Conservation (phyloP, 805 yeast genomes). For the Ascoidea tarda region DNA sequence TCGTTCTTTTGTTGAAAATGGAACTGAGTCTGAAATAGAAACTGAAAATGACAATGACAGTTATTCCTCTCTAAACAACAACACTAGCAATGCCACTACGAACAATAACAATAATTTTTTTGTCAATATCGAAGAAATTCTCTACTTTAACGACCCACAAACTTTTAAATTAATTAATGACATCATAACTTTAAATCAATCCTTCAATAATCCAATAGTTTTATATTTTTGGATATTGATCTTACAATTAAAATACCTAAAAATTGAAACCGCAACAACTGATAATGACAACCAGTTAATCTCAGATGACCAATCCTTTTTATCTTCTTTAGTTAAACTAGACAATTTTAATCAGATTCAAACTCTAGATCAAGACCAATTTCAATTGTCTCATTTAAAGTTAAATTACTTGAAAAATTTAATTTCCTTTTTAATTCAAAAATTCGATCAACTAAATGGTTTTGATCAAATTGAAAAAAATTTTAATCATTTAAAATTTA, state of each 20-base stretch:
- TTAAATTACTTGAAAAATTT: constrained; percentile 3
- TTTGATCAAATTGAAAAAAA: constrained; percentile 30
- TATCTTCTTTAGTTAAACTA: constrained; percentile 6
- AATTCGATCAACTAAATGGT: constrained; percentile 25
- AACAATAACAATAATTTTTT: constrained; percentile 19
- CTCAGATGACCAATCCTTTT: not conserved
- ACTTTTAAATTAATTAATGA: constrained; percentile 27
- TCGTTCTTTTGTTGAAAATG: too few species aligned
- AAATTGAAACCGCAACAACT: constrained; percentile 25
- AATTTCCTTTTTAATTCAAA: constrained; percentile 7
- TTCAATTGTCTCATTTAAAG: not conserved
- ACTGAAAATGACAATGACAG: too few species aligned
- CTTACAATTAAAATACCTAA: constrained; percentile 33
- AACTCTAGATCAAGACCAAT: constrained; percentile 4
- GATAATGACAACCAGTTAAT: constrained; percentile 5
- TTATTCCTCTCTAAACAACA: too few species aligned
- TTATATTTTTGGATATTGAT: constrained; percentile 57
- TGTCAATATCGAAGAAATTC: constrained; percentile 7
- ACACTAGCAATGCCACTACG: too few species aligned
- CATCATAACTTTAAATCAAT: constrained; percentile 17
- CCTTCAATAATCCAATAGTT: constrained; percentile 31
- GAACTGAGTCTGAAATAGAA: too few species aligned
- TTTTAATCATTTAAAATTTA: constrained; percentile 30
- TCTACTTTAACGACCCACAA: constrained; percentile 26
- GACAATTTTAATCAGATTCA: constrained; percentile 6